Percentiles rank a stretch among this genome's conserved stretches.
Evolutionary conservation across 1,139 yeast species (phyloP).

Genomic region (Kodamaea sp.): DNA sequence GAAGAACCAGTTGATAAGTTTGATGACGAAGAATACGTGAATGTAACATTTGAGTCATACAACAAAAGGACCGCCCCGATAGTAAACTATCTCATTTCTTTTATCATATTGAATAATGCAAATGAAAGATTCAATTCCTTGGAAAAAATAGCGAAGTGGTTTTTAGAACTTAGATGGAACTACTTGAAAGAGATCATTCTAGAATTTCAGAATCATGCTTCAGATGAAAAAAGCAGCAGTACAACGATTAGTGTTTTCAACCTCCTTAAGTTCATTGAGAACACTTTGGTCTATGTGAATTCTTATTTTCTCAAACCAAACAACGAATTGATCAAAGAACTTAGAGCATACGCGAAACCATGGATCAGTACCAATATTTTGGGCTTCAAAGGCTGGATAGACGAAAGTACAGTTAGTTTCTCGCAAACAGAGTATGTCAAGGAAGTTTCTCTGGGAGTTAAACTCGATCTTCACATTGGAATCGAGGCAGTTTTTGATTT

Average conservation of each 20-base stretch:
- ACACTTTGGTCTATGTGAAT: slow-evolving; percentile 31
- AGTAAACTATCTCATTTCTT: slow-evolving; percentile 36
- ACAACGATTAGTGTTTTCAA: slow-evolving; percentile 26
- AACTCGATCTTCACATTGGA: slow-evolving; percentile 4
- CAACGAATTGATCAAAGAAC: slow-evolving; percentile 22
- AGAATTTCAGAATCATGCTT: slow-evolving; percentile 11
- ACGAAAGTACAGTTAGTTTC: slow-evolving; percentile 13
- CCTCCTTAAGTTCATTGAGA: slow-evolving; percentile 36
- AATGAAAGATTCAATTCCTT: slow-evolving; percentile 21
- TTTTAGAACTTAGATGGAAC: slow-evolving; percentile 26
- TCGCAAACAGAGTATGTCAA: slow-evolving; percentile 11
- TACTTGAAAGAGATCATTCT: slow-evolving; percentile 5
- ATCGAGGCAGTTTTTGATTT: slow-evolving; percentile 13
- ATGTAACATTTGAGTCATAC: slow-evolving; percentile 14
- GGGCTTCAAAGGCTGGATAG: slow-evolving; percentile 35
- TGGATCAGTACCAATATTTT: slow-evolving; percentile 33
- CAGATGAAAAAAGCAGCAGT: neutral
- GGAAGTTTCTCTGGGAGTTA: slow-evolving; percentile 7
- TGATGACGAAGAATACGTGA: slow-evolving; percentile 15
- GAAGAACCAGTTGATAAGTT: slow-evolving; percentile 9
- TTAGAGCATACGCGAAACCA: slow-evolving; percentile 20
- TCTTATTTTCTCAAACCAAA: slow-evolving; percentile 24
- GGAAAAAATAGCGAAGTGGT: slow-evolving; percentile 21
- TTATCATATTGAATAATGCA: slow-evolving; percentile 28
- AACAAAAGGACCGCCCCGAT: slow-evolving; percentile 30